Evolutionary conservation across 495 filamentous ascomycete genomes (phyloP).

Genomic region (Penicillium cinerascens): DNA sequence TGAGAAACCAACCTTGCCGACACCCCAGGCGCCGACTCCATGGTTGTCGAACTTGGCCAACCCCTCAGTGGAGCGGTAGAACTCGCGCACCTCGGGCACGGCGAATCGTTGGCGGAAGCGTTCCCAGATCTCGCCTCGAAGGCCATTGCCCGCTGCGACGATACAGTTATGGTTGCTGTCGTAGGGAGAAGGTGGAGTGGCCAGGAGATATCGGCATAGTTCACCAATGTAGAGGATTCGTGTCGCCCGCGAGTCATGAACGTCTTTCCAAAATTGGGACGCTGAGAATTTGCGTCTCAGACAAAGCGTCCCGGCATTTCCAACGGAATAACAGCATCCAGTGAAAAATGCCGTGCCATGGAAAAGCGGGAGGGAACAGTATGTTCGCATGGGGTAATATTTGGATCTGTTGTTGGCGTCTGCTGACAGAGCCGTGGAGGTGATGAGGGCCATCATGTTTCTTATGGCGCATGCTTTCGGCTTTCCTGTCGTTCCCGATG

Average conservation of each 20-base stretch:
- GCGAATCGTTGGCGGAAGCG: slow-evolving; percentile 79
- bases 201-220: slow-evolving; percentile 83
- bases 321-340: slow-evolving; percentile 47
- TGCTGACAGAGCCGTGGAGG: slow-evolving; percentile 35
- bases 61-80: slow-evolving; percentile 88
- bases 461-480: slow-evolving; percentile 84
- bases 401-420: slow-evolving; percentile 37
- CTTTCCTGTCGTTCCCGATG: slow-evolving; percentile 83
- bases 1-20: slow-evolving; percentile 76
- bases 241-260: slow-evolving; percentile 70
- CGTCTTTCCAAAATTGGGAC: slow-evolving; percentile 81
- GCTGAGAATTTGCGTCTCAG: slow-evolving; percentile 74
- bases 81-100: slow-evolving; percentile 77
- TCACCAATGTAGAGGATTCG: slow-evolving; percentile 94
- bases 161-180: slow-evolving; percentile 73
- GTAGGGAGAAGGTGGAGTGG: slow-evolving; percentile 66
- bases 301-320: slow-evolving; percentile 42
- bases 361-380: slow-evolving; percentile 91
- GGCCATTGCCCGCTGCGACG: slow-evolving; percentile 80
- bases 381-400: slow-evolving; percentile 64
- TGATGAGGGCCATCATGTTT: slow-evolving; percentile 50
- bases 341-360: slow-evolving; percentile 77
- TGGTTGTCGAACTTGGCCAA: slow-evolving; percentile 69
- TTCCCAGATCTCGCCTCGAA: slow-evolving; percentile 90
- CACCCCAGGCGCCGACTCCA: slow-evolving; percentile 65